These are phyloP conservation scores for Leccinum sublutescens DNA, from an alignment of 768 basidiomycete genomes.

Conservation along the genomic window DNA sequence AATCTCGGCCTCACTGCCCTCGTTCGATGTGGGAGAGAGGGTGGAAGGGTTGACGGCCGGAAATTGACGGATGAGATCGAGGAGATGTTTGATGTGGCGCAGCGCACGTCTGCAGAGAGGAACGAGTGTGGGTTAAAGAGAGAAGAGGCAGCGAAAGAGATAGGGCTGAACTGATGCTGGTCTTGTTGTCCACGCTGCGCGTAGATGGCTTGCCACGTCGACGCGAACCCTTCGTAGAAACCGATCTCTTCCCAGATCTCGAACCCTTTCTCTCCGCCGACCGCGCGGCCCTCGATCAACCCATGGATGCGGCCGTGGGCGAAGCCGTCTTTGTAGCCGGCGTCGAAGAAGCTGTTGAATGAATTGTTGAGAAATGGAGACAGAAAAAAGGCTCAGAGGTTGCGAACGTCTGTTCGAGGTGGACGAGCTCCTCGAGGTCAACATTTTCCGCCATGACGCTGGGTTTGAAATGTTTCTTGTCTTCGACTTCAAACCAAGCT, in stretches of 20 bases:
- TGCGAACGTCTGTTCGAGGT: constrained; percentile 62
- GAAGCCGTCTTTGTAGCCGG: constrained; percentile 63
- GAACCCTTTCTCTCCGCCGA: constrained; percentile 88
- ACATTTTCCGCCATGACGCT: too few relatives aligned
- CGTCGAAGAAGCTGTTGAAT: constrained; percentile 67
- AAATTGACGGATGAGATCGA: constrained; percentile 71
- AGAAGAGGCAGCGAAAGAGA: too few relatives aligned
- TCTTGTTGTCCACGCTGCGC: too few relatives aligned
- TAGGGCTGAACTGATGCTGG: constrained; percentile 9
- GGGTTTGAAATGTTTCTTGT: too few relatives aligned
- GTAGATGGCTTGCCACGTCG: constrained; percentile 48
- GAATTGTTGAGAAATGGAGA: neutral
- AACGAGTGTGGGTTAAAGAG: neutral
- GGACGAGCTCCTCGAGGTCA: constrained; percentile 53
- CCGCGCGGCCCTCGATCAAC: constrained; percentile 83
- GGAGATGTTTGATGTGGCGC: constrained; percentile 66
- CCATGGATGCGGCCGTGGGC: constrained; percentile 64
- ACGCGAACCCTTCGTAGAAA: constrained; percentile 86
- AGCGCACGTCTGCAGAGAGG: constrained; percentile 46
- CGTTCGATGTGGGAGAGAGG: constrained; percentile 5
- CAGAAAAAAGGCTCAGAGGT: neutral
- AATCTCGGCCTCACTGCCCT: constrained; percentile 36
- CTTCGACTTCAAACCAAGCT: too few relatives aligned
- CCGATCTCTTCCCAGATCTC: constrained; percentile 98
- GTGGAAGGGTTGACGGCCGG: constrained; percentile 71